Evolutionary conservation across 345 rosid species (phyloP), one percentile per base, ranked within the genome.

Genomic region (Leavenworthia alabamica): DNA sequence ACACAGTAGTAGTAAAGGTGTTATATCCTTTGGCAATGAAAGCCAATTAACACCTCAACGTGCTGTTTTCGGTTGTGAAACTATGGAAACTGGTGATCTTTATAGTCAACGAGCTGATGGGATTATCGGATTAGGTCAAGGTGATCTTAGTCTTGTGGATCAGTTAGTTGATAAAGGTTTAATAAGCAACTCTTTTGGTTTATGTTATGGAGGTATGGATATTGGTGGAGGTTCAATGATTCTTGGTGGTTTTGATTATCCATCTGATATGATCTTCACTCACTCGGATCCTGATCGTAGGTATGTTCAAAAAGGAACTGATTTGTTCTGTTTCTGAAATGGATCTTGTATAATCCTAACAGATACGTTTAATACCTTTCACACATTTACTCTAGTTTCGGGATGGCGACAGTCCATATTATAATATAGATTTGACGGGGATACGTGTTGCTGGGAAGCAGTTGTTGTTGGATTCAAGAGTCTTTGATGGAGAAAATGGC

Each of bases 381-480:
- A 80, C 87, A 70, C 82, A 88, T 88, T 88, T 86, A 88, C 93
- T 82, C 83, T 83, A 88, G 98, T 92, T 86, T 86, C 89, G 95
- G 95, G 98, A 81, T 92, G 96, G 90, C 82, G 86, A 92, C 96
- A 89, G 97, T 87, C 94, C 88, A 71, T 93, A 89, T 82, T 93
- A 93, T 88, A 93, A 93, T 76, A 77, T 91, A 72, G 84, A 89
- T 79, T 83, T 87, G 90, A 93, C 75, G 84, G 97, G 78, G 80
- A 77, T 93, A 60, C 88, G 80, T 74, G 88, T 89, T 37, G 99
- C 86, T 43, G 99, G 97, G 74, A 87, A 89, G 84, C 72, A 61
- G 56, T 74, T 93, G 76, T 75, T 77, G 60, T 40, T 93, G 15
- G 73, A 78, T 40, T 68, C 90, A 3, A 75, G 54, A 10, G 75